Conservation (phyloP, 169 alveolate species). For the Neospora caninum region DNA sequence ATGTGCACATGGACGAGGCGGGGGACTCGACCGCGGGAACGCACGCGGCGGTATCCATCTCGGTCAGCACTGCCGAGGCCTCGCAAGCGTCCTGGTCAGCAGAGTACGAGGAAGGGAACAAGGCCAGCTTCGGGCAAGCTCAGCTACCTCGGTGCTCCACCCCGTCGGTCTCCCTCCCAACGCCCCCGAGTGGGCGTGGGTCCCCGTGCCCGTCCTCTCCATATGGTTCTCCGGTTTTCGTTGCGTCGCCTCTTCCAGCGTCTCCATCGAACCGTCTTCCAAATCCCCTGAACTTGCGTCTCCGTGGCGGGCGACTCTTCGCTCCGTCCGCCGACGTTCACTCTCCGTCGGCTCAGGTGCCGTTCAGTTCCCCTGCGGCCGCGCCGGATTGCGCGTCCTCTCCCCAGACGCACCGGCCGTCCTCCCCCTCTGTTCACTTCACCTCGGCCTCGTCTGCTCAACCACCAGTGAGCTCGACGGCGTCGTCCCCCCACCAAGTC, state of each 20-base stretch:
- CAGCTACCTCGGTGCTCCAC: no score
- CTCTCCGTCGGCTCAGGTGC: neutral
- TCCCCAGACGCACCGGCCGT: neutral
- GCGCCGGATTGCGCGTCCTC: neutral
- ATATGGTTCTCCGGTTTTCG: neutral
- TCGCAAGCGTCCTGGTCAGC: no score
- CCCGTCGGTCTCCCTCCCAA: no score
- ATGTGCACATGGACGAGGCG: no score
- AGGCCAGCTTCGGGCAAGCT: no score
- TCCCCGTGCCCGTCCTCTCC: no score
- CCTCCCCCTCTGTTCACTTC: neutral
- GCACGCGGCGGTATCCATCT: no score
- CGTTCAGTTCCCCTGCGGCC: neutral
- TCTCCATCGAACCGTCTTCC: constrained; percentile 33
- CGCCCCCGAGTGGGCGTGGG: no score
- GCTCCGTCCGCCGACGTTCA: neutral
- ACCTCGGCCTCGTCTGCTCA: neutral
- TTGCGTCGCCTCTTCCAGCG: neutral
- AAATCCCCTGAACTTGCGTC: constrained; percentile 20
- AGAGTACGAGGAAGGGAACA: no score
- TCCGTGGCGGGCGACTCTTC: constrained; percentile 2
- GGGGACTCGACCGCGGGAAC: no score
- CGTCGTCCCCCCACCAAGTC: neutral
- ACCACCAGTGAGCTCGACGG: neutral
- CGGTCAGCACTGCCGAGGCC: no score